phyloP scores from a whole-genome alignment of 148 eudicot genomes.

The Arbutus unedo region DNA sequence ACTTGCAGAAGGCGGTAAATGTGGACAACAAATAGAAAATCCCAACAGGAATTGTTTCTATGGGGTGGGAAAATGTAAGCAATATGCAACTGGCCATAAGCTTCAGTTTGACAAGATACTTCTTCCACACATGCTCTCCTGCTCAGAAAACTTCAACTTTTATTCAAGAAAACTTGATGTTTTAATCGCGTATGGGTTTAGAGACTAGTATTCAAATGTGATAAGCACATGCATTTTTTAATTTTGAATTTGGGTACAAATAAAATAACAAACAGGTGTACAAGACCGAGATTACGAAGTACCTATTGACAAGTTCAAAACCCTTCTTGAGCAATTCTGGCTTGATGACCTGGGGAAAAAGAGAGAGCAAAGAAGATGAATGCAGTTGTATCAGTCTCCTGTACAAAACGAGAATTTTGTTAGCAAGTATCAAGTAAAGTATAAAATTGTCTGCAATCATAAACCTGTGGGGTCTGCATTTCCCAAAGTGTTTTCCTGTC shows the following conservation, averaged over 20 bases:
- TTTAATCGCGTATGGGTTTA: not conserved
- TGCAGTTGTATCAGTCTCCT: not conserved
- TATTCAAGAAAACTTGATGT: not conserved
- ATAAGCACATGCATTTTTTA: not conserved
- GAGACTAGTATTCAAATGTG: not conserved
- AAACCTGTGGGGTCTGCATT: conserved; percentile 99
- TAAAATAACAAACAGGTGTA: not conserved
- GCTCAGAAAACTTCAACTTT: not conserved
- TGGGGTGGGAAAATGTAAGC: not conserved
- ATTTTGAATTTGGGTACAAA: not conserved
- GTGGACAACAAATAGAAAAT: not conserved
- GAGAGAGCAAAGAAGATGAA: not conserved
- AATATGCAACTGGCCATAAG: no score
- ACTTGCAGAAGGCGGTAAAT: not conserved
- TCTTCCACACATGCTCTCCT: not conserved
- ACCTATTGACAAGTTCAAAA: conserved; percentile 91
- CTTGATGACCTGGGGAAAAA: conserved; percentile 63
- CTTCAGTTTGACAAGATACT: no score
- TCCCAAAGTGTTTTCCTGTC: conserved; percentile 96
- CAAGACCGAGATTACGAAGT: conserved; percentile 11
- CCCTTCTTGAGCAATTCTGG: conserved; percentile 87
- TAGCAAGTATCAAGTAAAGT: no score
- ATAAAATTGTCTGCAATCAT: not conserved
- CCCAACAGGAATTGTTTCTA: not conserved
- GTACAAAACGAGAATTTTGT: no score